Conservation (phyloP, 108 stramenopile species). For the Skeletonema menzelii region DNA sequence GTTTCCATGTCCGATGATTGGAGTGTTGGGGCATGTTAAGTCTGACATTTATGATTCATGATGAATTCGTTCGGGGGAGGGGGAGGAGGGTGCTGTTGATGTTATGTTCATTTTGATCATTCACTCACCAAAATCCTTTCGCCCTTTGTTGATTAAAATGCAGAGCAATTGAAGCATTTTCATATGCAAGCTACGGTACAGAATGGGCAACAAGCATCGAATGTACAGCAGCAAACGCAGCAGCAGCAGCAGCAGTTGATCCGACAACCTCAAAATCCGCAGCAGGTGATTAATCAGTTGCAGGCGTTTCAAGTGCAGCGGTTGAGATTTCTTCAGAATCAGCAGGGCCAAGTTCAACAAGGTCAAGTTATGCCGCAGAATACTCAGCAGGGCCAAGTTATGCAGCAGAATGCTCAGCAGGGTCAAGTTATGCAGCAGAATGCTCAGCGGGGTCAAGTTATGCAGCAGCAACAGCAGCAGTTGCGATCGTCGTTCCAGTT, state of each 20-base stretch:
- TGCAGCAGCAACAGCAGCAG: neutral
- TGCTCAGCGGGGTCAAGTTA: neutral
- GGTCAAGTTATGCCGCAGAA: slow-evolving; percentile 8
- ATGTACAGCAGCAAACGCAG: neutral
- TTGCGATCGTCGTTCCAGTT: neutral
- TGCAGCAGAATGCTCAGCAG: slow-evolving; percentile 12
- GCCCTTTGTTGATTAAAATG: neutral
- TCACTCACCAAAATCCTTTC: neutral
- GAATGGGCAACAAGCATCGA: neutral
- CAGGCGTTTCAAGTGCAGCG: slow-evolving; percentile 15
- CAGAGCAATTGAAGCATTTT: neutral
- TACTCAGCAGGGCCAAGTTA: neutral
- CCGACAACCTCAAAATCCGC: neutral
- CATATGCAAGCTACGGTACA: neutral
- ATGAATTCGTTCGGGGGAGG: neutral
- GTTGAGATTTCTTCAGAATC: slow-evolving; percentile 5
- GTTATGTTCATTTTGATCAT: neutral
- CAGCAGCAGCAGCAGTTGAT: neutral
- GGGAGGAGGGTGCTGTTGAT: neutral
- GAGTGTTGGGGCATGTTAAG: neutral
- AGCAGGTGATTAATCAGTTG: slow-evolving; percentile 6
- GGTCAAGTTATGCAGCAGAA: slow-evolving; percentile 5
- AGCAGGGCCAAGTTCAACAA: neutral
- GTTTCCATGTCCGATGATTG: slow-evolving; percentile 1
- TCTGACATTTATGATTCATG: neutral